These are phyloP conservation scores for Myriosclerotinia scirpicola DNA, from an alignment of 2,329 filamentous ascomycete species.

Conservation along the genomic window DNA sequence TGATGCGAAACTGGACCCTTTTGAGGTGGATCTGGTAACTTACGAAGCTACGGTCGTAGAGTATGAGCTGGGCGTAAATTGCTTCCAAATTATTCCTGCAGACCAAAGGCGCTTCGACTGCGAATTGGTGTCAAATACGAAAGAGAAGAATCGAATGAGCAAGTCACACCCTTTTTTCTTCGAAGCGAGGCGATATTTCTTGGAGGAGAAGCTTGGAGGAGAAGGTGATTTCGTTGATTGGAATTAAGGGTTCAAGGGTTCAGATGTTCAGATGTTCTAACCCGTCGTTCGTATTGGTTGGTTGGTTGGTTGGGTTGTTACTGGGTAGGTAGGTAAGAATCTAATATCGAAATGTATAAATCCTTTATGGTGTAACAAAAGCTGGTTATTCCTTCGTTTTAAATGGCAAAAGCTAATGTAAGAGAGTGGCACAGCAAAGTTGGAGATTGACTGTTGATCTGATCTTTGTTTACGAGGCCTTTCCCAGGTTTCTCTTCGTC, in stretches of 20 bases:
- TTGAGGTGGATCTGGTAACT: not conserved
- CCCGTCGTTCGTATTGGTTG: not conserved
- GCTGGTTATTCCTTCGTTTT: too few species aligned
- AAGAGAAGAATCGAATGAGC: not conserved
- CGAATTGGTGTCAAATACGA: too few species aligned
- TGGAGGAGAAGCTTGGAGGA: not conserved
- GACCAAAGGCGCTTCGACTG: not conserved
- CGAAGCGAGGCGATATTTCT: not conserved
- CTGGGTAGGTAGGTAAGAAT: not conserved
- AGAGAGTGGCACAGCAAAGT: too few species aligned
- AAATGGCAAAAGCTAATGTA: too few species aligned
- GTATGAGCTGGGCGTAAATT: not conserved
- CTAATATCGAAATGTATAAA: not conserved
- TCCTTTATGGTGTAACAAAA: not conserved
- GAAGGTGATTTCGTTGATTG: conserved; percentile 10
- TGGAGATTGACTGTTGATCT: too few species aligned
- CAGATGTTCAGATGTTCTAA: conserved; percentile 12
- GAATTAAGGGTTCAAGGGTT: conserved; percentile 11
- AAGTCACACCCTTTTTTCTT: not conserved
- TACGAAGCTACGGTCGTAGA: not conserved
- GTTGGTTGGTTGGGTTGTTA: not conserved
- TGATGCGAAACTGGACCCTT: not conserved
- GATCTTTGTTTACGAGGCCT: too few species aligned
- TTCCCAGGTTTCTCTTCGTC: too few species aligned
- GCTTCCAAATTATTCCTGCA: not conserved